Evolutionary conservation across 176 grass and related monocot genomes (phyloP).

Genomic region (Poa annua): DNA sequence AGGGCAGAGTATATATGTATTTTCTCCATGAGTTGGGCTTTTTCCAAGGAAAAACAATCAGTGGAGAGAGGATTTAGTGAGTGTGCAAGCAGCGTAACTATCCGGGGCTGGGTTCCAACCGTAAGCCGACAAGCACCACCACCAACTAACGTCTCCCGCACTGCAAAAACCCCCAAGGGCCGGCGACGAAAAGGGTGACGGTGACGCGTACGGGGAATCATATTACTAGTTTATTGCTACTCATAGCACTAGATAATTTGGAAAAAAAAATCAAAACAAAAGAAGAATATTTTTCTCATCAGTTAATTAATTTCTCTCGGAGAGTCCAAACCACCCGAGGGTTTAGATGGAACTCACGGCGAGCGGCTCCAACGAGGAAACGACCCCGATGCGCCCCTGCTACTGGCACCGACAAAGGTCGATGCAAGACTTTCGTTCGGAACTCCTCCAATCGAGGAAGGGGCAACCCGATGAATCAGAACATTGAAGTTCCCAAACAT

Average conservation of each 20-base stretch:
- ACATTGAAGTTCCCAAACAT: too few species aligned
- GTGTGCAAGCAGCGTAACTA: not conserved
- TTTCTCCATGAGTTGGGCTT: not conserved
- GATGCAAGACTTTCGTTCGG: too few species aligned
- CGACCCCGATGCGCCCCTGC: too few species aligned
- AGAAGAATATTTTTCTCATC: too few species aligned
- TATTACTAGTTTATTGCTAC: not conserved
- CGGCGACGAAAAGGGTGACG: not conserved
- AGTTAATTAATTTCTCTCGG: too few species aligned
- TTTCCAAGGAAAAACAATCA: constrained; percentile 12
- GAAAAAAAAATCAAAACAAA: too few species aligned
- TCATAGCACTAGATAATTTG: not conserved
- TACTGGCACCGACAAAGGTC: too few species aligned
- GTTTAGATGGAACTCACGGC: too few species aligned
- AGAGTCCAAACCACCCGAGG: too few species aligned
- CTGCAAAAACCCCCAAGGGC: not conserved
- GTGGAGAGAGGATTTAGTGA: not conserved
- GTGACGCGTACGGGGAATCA: not conserved
- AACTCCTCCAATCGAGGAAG: too few species aligned
- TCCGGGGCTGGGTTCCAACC: not conserved
- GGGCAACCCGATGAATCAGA: too few species aligned
- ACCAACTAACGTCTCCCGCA: constrained; percentile 9
- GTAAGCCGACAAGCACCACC: not conserved
- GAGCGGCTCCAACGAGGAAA: too few species aligned
- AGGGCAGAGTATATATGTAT: not conserved